Conservation (phyloP, 2,329 filamentous ascomycete species). For the Ustulina deusta region DNA sequence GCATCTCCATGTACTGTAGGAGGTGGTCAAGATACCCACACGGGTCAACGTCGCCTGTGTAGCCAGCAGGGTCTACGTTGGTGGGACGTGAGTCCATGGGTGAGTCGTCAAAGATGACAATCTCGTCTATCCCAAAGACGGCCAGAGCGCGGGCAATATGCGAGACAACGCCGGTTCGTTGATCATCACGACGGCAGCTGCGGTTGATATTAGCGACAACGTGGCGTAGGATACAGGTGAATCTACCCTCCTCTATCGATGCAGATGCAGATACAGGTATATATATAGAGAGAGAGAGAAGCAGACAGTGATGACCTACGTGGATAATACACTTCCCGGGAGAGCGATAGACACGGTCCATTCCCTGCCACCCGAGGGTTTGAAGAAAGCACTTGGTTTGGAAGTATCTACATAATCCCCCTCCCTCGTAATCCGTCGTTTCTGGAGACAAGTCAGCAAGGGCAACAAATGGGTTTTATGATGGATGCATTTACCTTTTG, state of each 20-base stretch:
- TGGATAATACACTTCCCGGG: constrained; percentile 80
- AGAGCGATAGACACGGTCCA: constrained; percentile 84
- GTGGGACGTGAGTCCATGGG: constrained; percentile 59
- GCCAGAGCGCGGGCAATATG: constrained; percentile 84
- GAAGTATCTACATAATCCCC: constrained; percentile 64
- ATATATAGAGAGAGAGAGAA: not conserved
- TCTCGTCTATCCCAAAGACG: constrained; percentile 86
- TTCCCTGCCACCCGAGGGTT: constrained; percentile 70
- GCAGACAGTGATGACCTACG: constrained; percentile 62
- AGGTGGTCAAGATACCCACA: constrained; percentile 84
- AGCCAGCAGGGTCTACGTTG: constrained; percentile 63
- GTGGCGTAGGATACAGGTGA: not conserved
- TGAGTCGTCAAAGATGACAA: constrained; percentile 83
- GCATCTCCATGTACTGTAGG: constrained; percentile 84
- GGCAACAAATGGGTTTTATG: not conserved
- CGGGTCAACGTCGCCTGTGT: constrained; percentile 79
- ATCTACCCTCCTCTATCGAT: not conserved
- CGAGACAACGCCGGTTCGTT: constrained; percentile 77
- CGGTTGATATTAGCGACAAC: constrained; percentile 25
- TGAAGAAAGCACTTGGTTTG: constrained; percentile 77
- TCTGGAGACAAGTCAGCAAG: constrained; percentile 54
- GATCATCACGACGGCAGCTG: constrained; percentile 78
- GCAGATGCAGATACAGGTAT: not conserved
- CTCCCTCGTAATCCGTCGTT: constrained; percentile 62
- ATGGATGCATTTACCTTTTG: constrained; percentile 45